Evolutionary conservation across 345 rosid genomes (phyloP), one percentile per base, ranked within the genome.

Genomic region (Odontarrhena argentea): DNA sequence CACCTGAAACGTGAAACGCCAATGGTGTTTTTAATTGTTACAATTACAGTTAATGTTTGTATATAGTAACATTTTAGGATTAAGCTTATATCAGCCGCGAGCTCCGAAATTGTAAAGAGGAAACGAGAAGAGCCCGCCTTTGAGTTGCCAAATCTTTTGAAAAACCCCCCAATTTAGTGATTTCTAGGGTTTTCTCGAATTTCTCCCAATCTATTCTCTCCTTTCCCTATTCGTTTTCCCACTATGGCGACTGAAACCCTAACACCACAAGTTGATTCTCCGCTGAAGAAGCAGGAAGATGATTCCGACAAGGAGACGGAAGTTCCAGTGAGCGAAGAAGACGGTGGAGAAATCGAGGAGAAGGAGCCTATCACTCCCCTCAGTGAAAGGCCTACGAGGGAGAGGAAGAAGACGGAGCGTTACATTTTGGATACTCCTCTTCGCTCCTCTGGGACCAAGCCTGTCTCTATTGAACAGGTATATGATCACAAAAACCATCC

Each of bases 311-410:
- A 54, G 62, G 73, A 18, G 9, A 34, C 60, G 7, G 64, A 40
- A 32, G 40, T 60, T 58, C 51, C 44, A 28, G 43, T 49, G 55
- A 51, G 18, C 59, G 42, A 36, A 18, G 28, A n/a, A 13, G 67
- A 25, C 10, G 42, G 38, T 42, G 78, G 35, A 47, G 79, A 65
- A 38, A 69, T 25, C 25, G 65, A 64, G 14, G 76, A 70, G 52
- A 63, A 77, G 51, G 82, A 78, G 61, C 81, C 83, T 4, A 80
- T 73, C 59, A 85, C 84, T 3, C 86, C 95, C 0, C n/a, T 76
- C 25, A 84, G 80, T 54, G 86, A 87, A n/a, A 80, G 96, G 60
- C 97, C 97, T 3, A 70, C 83, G 1, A 86, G 99, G 71, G 88
- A 86, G 75, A 78, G 89, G 79, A 94, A 85, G 79, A 55, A 74